phyloP scores from a whole-genome alignment of 148 eudicot genomes.

The Euryodendron excelsum region DNA sequence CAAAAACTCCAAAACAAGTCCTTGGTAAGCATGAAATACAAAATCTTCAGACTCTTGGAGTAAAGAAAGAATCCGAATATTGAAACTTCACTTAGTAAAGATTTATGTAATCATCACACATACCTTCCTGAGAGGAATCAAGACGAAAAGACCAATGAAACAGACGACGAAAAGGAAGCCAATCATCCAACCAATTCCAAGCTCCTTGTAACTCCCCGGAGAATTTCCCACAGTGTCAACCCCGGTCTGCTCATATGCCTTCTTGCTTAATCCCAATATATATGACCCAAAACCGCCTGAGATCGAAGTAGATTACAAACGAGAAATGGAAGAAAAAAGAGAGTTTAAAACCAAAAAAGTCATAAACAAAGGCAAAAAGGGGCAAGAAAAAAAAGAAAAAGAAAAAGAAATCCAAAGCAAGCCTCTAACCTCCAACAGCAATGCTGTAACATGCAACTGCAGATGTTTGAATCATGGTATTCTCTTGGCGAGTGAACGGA shows the following conservation, averaged over 20 bases:
- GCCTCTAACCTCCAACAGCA: constrained; percentile 59
- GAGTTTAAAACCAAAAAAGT: neutral
- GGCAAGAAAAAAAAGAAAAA: neutral
- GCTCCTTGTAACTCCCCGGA: constrained; percentile 68
- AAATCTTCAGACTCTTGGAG: neutral
- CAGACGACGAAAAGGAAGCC: constrained; percentile 64
- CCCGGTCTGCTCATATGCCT: constrained; percentile 72
- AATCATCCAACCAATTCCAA: constrained; percentile 75
- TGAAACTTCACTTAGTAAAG: neutral
- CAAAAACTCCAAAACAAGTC: neutral
- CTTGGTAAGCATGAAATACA: neutral
- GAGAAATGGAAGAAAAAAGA: neutral
- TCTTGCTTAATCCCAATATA: constrained; percentile 68
- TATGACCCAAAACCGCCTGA: constrained; percentile 80
- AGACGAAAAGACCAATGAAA: constrained; percentile 77
- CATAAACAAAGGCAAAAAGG: neutral
- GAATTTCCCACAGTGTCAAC: constrained; percentile 50
- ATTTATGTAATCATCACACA: neutral
- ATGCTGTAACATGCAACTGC: constrained; percentile 87
- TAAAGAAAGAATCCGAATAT: neutral
- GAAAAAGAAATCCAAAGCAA: neutral
- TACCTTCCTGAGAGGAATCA: constrained; percentile 86
- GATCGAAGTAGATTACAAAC: neutral
- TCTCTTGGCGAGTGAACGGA: constrained; percentile 85
- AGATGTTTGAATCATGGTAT: constrained; percentile 83